Base-by-base conservation (phyloP, 148 eudicot species). In the Arbutus unedo region DNA sequence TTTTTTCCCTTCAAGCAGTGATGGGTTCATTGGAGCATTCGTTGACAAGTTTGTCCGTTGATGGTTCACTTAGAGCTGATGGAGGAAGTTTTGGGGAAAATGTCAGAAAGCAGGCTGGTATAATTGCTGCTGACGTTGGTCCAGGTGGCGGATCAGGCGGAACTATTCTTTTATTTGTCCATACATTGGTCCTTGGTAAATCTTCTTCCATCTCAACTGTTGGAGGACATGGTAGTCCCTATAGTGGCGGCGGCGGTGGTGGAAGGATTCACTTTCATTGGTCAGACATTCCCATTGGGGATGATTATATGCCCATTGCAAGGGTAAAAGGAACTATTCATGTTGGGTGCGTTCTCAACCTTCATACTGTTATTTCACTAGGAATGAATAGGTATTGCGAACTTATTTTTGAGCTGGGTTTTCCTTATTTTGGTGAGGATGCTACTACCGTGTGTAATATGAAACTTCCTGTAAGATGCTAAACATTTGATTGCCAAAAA, bases 141-240 rank as follows among this genome's bases (percentile, higher is more conserved):
- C 91, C 93, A 68, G 99, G 99, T 25, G 99, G 99, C 82, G 99
- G 98, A 86, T 94, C 99, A 81, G 99, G 99, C 76, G 99, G 99
- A 86, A 92, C 94, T 13, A 88, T 96, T 86, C 97, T 96, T 89
- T 83, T 96, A 84, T 96, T 96, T 92, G 84, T 96, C 81, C 91
- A 89, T 59, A 82, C 87, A 41, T 76, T 96, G 89, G 81, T 56
- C 66, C 92, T 96, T 82, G 89, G 91, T 48, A 85, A 88, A 57
- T 89, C 87, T 75, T 91, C 95, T 68, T 77, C 84, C 73, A 80
- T 96, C 83, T 96, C 99, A 82, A 89, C 92, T 79, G 83, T 86
- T 82, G 99, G 99, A 79, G 99, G 99, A 79, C 90, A 81, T 87
- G 99, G 99, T 60, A 88, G 95, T 85, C 91, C 89, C 38, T 84